Percentiles rank a stretch among this genome's conserved stretches.
Conservation (phyloP, 495 filamentous ascomycete species). For the Arthonia radiata region DNA sequence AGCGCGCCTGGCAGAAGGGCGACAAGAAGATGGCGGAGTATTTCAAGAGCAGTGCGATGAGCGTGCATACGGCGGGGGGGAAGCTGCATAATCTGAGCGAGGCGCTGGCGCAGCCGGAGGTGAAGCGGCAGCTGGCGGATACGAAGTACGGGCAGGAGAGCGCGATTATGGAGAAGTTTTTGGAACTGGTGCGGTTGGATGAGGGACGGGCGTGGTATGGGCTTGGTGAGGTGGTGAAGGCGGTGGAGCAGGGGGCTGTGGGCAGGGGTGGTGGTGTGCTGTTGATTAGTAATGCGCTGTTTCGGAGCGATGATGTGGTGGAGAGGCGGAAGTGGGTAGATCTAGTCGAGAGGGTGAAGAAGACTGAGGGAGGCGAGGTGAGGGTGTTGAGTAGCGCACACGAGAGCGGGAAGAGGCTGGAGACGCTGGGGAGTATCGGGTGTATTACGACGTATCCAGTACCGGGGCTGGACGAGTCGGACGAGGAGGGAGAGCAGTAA, state of each 20-base stretch:
- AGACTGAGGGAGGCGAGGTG: conserved; percentile 60
- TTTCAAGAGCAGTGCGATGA: no score
- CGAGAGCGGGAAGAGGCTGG: conserved; percentile 74
- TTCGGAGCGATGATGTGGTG: conserved; percentile 58
- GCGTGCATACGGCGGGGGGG: no score
- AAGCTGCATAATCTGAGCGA: conserved; percentile 71
- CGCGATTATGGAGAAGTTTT: conserved; percentile 64
- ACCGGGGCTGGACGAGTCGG: conserved; percentile 41
- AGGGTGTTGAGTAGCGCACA: conserved; percentile 76
- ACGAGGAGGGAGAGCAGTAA: no score
- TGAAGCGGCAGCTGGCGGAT: conserved; percentile 48
- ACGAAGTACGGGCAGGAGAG: conserved; percentile 76
- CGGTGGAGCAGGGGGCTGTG: conserved; percentile 71
- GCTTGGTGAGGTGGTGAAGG: conserved; percentile 57
- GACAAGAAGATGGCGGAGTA: no score
- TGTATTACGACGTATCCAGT: conserved; percentile 80
- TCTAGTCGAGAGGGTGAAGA: conserved; percentile 77
- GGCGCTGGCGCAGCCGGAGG: conserved; percentile 53
- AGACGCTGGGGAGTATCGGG: conserved; percentile 66
- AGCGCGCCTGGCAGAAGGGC: no score
- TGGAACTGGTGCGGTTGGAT: conserved; percentile 53
- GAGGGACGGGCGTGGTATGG: conserved; percentile 88
- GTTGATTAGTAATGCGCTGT: conserved; percentile 63
- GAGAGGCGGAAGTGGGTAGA: conserved; percentile 60
- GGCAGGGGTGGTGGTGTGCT: conserved; percentile 64